Evolutionary conservation across 2,329 filamentous ascomycete species (phyloP), one percentile per base, ranked within the genome.

Genomic region (Lachnellula hyalina): DNA sequence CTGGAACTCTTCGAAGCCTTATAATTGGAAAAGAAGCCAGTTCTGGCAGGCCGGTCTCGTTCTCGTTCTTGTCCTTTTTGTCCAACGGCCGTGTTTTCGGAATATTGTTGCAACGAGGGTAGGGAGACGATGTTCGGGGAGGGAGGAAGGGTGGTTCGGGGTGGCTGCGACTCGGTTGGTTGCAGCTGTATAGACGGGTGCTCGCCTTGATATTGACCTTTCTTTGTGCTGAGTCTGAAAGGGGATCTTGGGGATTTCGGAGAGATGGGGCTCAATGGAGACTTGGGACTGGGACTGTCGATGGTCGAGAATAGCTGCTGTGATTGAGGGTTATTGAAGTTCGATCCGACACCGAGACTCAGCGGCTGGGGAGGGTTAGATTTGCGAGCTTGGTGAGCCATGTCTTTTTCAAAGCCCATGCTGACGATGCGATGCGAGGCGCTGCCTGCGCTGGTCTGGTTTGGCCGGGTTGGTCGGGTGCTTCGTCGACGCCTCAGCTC

Each of bases 11-110:
- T 77, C 5, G 72, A 71, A 11, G 74, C 74, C 53, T 73, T 71
- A 55, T 76, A 72, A 59, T 78, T 78, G 44, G 73, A 70, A 60
- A 78, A 78, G 58, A 78, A 76, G 67, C 66, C 65, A 35, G 59
- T 61, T 38, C 61, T 61, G 28, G 61, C 44, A 15, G 65, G 57
- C 40, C 61, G 58, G 54, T 67, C 62, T 47, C 52, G 55, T 54
- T 42, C 53, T 32, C 48, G 55, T n/a, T 64, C 56, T 25, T 58
- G 49, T 44, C 52, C 60, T 49, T 57, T 52, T 12, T 57, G 47
- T n/a, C 36, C 55, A n/a, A 35, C 7, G 21, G 15, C 56, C 14
- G 52, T n/a, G n/a, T 38, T 45, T 34, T 25, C 50, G 23, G 47
- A 34, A 23, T 49, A 56, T 28, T 53, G 46, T 44, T 63, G 57